Conservation (phyloP, 176 grass and related monocot genomes). For the Oryza officinalis region DNA sequence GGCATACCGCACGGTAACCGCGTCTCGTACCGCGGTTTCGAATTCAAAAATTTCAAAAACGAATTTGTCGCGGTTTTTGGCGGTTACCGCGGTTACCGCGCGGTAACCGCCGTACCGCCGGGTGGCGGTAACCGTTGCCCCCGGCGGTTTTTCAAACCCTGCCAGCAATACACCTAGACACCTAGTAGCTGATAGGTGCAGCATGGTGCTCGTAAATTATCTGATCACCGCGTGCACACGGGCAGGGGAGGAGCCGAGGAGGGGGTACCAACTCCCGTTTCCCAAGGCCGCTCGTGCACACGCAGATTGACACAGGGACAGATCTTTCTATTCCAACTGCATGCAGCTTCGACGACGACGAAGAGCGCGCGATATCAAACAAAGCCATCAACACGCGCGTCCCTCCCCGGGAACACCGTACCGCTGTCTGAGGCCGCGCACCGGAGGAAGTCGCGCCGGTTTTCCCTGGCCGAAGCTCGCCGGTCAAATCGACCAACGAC, state of each 20-base stretch:
- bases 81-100: no score
- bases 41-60: no score
- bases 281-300: conserved; percentile 49
- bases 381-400: conserved; percentile 5
- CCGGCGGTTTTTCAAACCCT: no score
- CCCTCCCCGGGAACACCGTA: conserved; percentile 3
- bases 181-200: no score
- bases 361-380: background rate
- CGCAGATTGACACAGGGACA: background rate
- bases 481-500: conserved; percentile 36
- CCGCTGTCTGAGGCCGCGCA: conserved; percentile 29
- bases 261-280: background rate
- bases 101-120: no score
- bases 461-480: conserved; percentile 52
- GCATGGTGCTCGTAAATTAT: background rate
- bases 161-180: no score
- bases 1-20: no score
- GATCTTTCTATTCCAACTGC: conserved; percentile 36
- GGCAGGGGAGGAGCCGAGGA: no score
- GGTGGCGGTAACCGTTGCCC: no score
- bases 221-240: background rate
- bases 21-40: no score
- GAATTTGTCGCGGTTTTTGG: no score
- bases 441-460: conserved; percentile 37
- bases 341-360: conserved; percentile 6